Evolutionary conservation across 2,329 filamentous ascomycete genomes (phyloP), one percentile per base, ranked within the genome.

Genomic region (Rugonectria rugulosa): DNA sequence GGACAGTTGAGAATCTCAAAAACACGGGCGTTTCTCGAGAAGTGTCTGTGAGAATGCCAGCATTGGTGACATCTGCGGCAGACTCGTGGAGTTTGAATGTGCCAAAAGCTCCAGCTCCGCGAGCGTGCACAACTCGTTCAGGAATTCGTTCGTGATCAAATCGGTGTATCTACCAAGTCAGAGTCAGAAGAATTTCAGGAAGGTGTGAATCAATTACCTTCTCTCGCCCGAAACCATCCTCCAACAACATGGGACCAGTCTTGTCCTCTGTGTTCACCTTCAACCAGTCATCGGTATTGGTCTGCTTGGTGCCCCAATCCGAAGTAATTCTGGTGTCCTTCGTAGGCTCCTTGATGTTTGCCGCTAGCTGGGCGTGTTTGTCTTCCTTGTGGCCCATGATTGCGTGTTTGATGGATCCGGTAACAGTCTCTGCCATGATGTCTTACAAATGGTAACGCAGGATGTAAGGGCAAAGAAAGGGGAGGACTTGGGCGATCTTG

Each of bases 251-350:
- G 0, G 91, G 89, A 0, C 91, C 91, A 2, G 80, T 86, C 51
- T 85, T 78, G 41, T 90, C 81, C 3, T 86, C 79, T 29, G 76
- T 86, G 21, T 77, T 81, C 5, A 88, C 80, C 47, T 83, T 85
- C 49, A 96, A 77, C 91, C 90, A 95, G 69, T 92, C 82, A 67
- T 96, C 92, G 1, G 88, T 88, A 65, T 88, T 88, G 36, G 78
- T 76, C 66, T 92, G 82, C 73, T 88, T 91, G 23, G 88, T 85
- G 19, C 92, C 92, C 74, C 82, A 91, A 67, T 96, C 91, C 43
- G 88, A 88, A 0, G 91, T 94, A 62, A 92, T 84, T 32, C 83
- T 80, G 26, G 81, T 78, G 31, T 84, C 80, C 44, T 81, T 73
- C 38, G 82, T 75, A 2, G 85, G 79, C 68, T 91, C 80, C 50